A percentile compares a stretch with the other conserved stretches of the same genome.
Conservation (phyloP, 2,329 filamentous ascomycete species). For the Simplicillium sp. region DNA sequence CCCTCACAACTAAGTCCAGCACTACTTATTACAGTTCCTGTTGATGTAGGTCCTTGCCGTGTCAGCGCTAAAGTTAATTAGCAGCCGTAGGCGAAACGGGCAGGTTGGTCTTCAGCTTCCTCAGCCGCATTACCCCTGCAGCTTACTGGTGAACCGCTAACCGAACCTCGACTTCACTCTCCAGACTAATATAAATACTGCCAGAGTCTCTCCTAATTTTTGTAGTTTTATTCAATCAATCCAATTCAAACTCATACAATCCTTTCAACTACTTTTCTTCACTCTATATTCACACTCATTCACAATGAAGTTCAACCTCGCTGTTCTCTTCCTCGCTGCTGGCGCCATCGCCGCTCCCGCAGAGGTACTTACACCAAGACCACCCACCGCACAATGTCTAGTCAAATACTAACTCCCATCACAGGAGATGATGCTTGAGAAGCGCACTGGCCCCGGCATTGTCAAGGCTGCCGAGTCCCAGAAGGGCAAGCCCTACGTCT, state of each 20-base stretch:
- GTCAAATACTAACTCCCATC: background rate
- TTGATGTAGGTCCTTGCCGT: too few relatives aligned
- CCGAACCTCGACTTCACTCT: too few relatives aligned
- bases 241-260: background rate
- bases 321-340: constrained; percentile 4
- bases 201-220: too few relatives aligned
- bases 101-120: too few relatives aligned
- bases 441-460: constrained; percentile 10
- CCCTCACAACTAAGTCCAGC: too few relatives aligned
- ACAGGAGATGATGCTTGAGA: constrained; percentile 4
- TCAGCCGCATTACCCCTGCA: too few relatives aligned
- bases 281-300: background rate
- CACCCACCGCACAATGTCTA: too few relatives aligned
- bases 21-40: too few relatives aligned
- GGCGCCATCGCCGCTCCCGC: constrained; percentile 3
- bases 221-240: background rate
- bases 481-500: constrained; percentile 8
- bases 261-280: background rate
- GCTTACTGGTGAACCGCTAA: too few relatives aligned
- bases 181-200: too few relatives aligned
- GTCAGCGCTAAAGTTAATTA: too few relatives aligned
- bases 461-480: constrained; percentile 7
- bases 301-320: constrained; percentile 6
- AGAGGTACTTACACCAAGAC: background rate
- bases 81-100: too few relatives aligned